Conservation (phyloP, 345 rosid genomes). For the thale cress (Arabidopsis thaliana) region TAIR10.1 NC_003074.8:10024001-10024500, state of each 20-base stretch:
- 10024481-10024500: constrained; percentile 81
- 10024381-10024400: constrained; percentile 30
- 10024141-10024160: constrained; percentile 61
- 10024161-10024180: constrained; percentile 30
- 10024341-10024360: not conserved
- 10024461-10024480: constrained; percentile 81
- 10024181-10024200: constrained; percentile 45
- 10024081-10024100: constrained; percentile 42
- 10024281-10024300: constrained; percentile 85
- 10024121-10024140: constrained; percentile 8
- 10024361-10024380: not conserved
- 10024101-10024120: constrained; percentile 43
- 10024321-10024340: constrained; percentile 59
- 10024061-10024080: constrained; percentile 42
- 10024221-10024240: constrained; percentile 66
- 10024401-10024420: constrained; percentile 93
- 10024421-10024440: constrained; percentile 97
- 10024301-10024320: constrained; percentile 88
- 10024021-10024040: constrained; percentile 14
- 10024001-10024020: not conserved
- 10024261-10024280: constrained; percentile 82
- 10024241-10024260: constrained; percentile 71
- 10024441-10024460: constrained; percentile 80
- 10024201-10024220: constrained; percentile 68
- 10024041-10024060: constrained; percentile 28